Base-by-base conservation (phyloP, 306 rosid species). In the Ammopiptanthus mongolicus region DNA sequence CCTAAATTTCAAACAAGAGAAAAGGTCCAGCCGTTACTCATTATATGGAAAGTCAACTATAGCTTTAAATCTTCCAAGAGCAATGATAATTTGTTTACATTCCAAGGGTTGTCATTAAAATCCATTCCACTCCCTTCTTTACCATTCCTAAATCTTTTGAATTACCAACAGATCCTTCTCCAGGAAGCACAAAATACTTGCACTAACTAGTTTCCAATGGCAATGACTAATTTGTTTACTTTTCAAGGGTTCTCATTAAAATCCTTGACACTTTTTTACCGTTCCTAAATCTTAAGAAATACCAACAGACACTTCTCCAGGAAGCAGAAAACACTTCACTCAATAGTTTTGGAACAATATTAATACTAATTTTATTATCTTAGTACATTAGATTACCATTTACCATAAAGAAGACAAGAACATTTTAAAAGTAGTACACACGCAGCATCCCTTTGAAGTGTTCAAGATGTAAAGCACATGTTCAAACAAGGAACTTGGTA, bases 1-100 rank as follows among this genome's bases (percentile, higher is more conserved):
- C 98, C 98, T 94, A 48, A 33, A 69, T 76, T 17, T 44, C 50
- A 80, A 53, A 70, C 46, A 73, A 75, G 56, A 65, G 67, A 56
- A 9, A 46, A 67, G 14, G 47, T 57, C 11, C 23, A 73, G n/a
- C 18, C 7, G 37, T 79, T 67, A 18, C 65, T 15, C 22, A 50
- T 72, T 74, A 36, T 61, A 76, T 34, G 65, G 81, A 3, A 57
- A 84, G 64, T 22, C 59, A 50, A 70, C 71, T 34, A 31, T 18
- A 63, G 14, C 64, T 70, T 46, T 57, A 15, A 33, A 55, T 22
- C 76, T 67, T 68, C 53, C 59, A 39, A 25, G 19, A 39, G 17
- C 8, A 10, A 39, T 25, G 7, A 28, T 41, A 46, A 51, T 44
- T 50, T 8, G 18, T 51, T 74, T 74, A 60, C 47, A 41, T 74